A percentile compares a stretch with the other conserved stretches of the same genome.
phyloP scores from a whole-genome alignment of 805 yeast genomes.

The Vanderwaltozyma verrucispora region DNA sequence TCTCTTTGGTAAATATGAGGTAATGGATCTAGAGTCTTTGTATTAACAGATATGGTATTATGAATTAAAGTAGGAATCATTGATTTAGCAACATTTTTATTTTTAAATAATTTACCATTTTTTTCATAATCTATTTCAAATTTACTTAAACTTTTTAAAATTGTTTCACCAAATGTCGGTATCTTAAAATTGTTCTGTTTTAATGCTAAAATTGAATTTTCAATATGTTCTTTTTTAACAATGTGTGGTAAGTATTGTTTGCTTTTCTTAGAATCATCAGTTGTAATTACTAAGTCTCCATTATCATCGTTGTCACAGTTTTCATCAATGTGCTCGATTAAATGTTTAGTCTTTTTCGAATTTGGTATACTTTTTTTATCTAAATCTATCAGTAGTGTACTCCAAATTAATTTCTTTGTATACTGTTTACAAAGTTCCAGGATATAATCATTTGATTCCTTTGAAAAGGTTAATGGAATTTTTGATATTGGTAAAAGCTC shows the following conservation, averaged over 20 bases:
- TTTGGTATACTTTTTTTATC: conserved; percentile 9
- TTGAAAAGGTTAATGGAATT: conserved; percentile 9
- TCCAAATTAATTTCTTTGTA: conserved; percentile 12
- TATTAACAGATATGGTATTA: not conserved
- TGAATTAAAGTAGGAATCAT: conserved; percentile 3
- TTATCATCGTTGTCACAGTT: too few species aligned
- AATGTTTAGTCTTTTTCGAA: too few species aligned
- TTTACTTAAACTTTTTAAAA: conserved; percentile 13
- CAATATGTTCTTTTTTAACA: conserved; percentile 12
- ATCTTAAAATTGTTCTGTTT: not conserved
- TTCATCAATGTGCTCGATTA: too few species aligned
- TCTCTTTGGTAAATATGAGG: too few species aligned
- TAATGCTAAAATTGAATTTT: conserved; percentile 6
- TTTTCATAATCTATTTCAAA: conserved; percentile 12
- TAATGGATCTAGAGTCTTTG: too few species aligned
- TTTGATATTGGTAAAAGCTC: conserved; percentile 9
- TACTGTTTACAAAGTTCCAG: conserved; percentile 9
- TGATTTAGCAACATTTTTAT: conserved; percentile 5
- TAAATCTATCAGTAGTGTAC: conserved; percentile 12
- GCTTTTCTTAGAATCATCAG: not conserved
- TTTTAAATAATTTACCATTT: conserved; percentile 19
- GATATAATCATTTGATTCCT: conserved; percentile 9
- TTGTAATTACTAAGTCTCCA: too few species aligned
- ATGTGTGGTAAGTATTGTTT: conserved; percentile 12
- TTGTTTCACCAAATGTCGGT: conserved; percentile 4